A percentile compares a stretch with the other conserved stretches of the same genome.
Conservation (phyloP, 2,329 filamentous ascomycete genomes). For the Canariomyces notabilis region DNA sequence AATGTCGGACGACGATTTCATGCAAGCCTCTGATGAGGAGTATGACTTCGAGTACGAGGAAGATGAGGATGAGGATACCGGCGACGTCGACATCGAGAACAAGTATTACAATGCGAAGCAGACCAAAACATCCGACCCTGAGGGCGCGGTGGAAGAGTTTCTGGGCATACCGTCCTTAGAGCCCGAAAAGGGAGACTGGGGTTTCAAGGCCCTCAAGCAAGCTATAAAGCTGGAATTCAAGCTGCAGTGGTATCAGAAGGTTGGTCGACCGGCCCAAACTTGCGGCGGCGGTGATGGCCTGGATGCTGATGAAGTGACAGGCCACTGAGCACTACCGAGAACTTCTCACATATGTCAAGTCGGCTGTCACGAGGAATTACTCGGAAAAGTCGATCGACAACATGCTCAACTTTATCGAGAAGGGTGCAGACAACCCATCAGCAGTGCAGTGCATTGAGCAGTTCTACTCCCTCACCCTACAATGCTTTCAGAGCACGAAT, state of each 20-base stretch:
- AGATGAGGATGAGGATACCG: conserved; percentile 76
- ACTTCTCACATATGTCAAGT: conserved; percentile 95
- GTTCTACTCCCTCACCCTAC: conserved; percentile 89
- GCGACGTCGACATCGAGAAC: conserved; percentile 94
- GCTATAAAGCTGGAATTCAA: conserved; percentile 97
- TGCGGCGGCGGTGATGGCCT: not conserved
- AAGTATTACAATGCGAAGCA: conserved; percentile 99
- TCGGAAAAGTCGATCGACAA: conserved; percentile 99
- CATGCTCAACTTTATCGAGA: conserved; percentile 97
- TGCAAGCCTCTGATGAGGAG: conserved; percentile 87
- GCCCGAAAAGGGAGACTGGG: conserved; percentile 93
- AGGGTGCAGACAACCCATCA: conserved; percentile 67
- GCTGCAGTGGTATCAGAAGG: conserved; percentile 80
- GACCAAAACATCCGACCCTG: conserved; percentile 79
- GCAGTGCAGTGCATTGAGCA: conserved; percentile 82
- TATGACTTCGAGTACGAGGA: conserved; percentile 99
- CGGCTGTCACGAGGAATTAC: conserved; percentile 94
- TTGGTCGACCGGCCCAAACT: conserved; percentile 31
- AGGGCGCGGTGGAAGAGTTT: conserved; percentile 88
- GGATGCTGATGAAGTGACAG: conserved; percentile 39
- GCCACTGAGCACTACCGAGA: conserved; percentile 89
- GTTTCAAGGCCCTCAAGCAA: conserved; percentile 96
- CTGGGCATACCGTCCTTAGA: conserved; percentile 81
- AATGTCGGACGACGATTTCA: conserved; percentile 89
- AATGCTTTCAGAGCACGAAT: conserved; percentile 95